Evolutionary conservation across 2,329 filamentous ascomycete species (phyloP), one percentile per base, ranked within the genome.

Genomic region (Phialophora macrospora): DNA sequence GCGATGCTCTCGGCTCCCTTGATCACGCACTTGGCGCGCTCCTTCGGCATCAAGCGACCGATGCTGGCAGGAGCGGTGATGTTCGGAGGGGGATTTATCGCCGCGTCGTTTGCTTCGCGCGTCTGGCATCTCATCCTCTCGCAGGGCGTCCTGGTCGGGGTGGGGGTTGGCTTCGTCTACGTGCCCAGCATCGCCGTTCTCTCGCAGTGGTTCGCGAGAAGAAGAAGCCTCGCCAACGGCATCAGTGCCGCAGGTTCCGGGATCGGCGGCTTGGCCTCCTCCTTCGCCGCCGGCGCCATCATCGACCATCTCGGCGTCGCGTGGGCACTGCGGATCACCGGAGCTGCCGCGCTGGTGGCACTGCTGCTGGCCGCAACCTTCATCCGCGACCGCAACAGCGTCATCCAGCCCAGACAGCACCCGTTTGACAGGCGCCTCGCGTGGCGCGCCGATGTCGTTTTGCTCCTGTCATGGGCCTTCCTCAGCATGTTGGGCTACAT

Each of bases 401-500:
- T 62, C n/a, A 68, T 74, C 28, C 61, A 52, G 30, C 73, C 72
- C 2, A 46, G 55, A 4, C 71, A 74, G 54, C 64, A 44, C 46
- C 49, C 63, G 8, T 72, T 74, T 41, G 73, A 74, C 54, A 5
- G 38, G 3, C 38, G 46, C 38, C 63, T 74, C 3, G 49, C 72
- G 4, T 55, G 57, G 14, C 66, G 67, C 22, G 38, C 24, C 1
- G 69, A 73, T 4, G 71, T 73, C 3, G 22, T 66, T 2, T 64
- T 73, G 9, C 60, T 74, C 9, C 67, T 74, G 3, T 17, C 65
- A 0, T 83, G 80, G 80, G 77, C 74, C 7, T 82, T 83, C 60
- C 71, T 78, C 22, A 80, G 74, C 63, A 78, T 83, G 74, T 69
- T 84, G 3, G 81, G 81, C 0, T 84, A 84, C 62, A 79, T 83